Evolutionary conservation across 2,329 filamentous ascomycete species (phyloP).

Genomic region (Fusarium compactum): DNA sequence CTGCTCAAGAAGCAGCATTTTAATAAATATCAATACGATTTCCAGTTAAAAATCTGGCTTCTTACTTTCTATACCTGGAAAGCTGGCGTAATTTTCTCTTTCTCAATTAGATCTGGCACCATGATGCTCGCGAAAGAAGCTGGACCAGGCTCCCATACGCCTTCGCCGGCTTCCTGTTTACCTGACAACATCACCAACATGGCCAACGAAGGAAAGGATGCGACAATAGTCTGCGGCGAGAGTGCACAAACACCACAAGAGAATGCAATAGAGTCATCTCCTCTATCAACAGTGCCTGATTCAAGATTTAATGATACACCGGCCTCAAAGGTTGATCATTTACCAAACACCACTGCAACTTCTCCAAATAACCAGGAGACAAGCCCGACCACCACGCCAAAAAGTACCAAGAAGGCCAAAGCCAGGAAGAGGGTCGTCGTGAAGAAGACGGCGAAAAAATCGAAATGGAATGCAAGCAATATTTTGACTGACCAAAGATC

Average conservation of each 20-base stretch:
- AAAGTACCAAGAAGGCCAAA: slow-evolving; percentile 3
- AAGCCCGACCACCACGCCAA: not conserved
- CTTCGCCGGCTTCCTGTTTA: too few species aligned
- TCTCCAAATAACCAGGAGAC: slow-evolving; percentile 14
- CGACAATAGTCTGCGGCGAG: not conserved
- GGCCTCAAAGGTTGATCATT: not conserved
- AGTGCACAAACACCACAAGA: not conserved
- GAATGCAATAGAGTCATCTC: slow-evolving; percentile 16
- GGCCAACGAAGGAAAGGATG: not conserved
- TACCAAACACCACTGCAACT: slow-evolving; percentile 27
- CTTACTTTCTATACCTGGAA: too few species aligned
- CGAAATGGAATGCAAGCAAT: slow-evolving; percentile 53
- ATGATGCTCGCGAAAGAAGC: not conserved
- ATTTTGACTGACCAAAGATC: slow-evolving; percentile 55
- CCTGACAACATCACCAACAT: slow-evolving; percentile 7
- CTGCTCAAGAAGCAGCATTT: not conserved
- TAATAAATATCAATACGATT: not conserved
- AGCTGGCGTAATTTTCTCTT: too few species aligned
- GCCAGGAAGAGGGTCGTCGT: slow-evolving; percentile 45
- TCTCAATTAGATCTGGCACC: not conserved
- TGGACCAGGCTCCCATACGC: not conserved
- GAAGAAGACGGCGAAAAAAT: slow-evolving; percentile 46
- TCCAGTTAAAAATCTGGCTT: not conserved
- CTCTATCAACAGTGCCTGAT: slow-evolving; percentile 27
- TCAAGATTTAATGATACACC: slow-evolving; percentile 9